Base-by-base conservation (phyloP, 306 rosid species). In the Begonia masoniana region DNA sequence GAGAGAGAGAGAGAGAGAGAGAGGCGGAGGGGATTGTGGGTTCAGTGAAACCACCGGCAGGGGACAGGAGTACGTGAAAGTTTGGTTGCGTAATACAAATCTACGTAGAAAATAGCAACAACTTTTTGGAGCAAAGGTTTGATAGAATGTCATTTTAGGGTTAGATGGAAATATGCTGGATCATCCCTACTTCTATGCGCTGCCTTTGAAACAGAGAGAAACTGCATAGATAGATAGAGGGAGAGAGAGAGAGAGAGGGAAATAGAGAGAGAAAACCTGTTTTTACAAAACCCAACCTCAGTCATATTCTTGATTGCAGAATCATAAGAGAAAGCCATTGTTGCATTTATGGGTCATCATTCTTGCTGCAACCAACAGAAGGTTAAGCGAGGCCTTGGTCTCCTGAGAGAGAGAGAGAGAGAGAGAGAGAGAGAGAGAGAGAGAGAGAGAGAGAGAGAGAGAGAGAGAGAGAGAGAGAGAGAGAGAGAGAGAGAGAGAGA, bases 331-430 rank as follows among this genome's bases (percentile, higher is more conserved):
- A 42, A 42, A 42, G 48, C 36, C 36, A 21, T 47, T 47, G 62
- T 3, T 31, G 15, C 2, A 23, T 17, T 5, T 17, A 84, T 91
- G 97, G 96, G 97, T 45, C 97, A 86, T 63, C 97, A 91, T 68
- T 85, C 96, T 52, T 91, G 97, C 82, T 91, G 97, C 76, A 91
- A 91, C 74, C 96, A 91, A 62, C 96, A 86, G 64, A 91, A 91
- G 76, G 97, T 91, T 42, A 91, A 91, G 86, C 77, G 97, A 77
- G 97, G 97, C 4, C 96, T 51, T 91, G 97, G 97, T 85, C 94
- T 1, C 97, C 97, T 1, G 97, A 91, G 61, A 95, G 85, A 66
- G 97, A 91, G n/a, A n/a, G n/a, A n/a, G n/a, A n/a, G n/a, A n/a
- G n/a, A n/a, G n/a, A n/a, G n/a, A n/a, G n/a, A n/a, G n/a, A n/a